Conservation (phyloP, 2,329 filamentous ascomycete species). For the Colletotrichum nymphaeae region DNA sequence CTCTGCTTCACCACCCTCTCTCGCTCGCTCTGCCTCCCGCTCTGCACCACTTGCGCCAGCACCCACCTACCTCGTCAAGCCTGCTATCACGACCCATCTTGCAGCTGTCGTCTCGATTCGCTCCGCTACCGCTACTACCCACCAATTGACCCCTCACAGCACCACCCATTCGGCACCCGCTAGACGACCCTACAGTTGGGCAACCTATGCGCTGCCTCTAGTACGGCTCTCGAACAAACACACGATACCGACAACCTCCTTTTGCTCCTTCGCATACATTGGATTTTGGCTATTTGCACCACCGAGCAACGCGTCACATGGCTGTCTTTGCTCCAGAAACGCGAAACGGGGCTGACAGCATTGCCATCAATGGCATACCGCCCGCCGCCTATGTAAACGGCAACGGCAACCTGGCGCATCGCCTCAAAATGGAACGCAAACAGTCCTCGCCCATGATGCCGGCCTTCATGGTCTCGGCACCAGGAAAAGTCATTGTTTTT, state of each 20-base stretch:
- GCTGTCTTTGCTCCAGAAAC: constrained; percentile 44
- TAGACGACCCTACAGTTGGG: constrained; percentile 15
- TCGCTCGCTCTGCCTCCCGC: not conserved
- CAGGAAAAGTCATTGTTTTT: constrained; percentile 98
- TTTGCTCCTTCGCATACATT: constrained; percentile 37
- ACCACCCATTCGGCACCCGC: not conserved
- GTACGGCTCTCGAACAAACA: constrained; percentile 2
- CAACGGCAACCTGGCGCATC: constrained; percentile 47
- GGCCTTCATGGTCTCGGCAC: constrained; percentile 96
- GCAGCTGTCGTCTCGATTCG: constrained; percentile 14
- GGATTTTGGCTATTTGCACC: constrained; percentile 33
- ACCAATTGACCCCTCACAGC: constrained; percentile 32
- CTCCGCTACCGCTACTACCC: constrained; percentile 21
- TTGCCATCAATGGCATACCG: constrained; percentile 38
- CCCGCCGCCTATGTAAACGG: constrained; percentile 47
- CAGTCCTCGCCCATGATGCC: constrained; percentile 79
- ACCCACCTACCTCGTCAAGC: not conserved
- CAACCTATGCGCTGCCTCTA: not conserved
- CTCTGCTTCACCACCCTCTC: not conserved
- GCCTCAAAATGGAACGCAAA: constrained; percentile 62
- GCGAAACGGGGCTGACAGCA: constrained; percentile 43
- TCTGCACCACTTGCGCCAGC: constrained; percentile 5
- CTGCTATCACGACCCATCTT: constrained; percentile 9
- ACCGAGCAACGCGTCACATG: constrained; percentile 38
- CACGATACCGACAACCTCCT: not conserved